Conservation (phyloP, 495 filamentous ascomycete species). For the Corynascus novoguineensis region DNA sequence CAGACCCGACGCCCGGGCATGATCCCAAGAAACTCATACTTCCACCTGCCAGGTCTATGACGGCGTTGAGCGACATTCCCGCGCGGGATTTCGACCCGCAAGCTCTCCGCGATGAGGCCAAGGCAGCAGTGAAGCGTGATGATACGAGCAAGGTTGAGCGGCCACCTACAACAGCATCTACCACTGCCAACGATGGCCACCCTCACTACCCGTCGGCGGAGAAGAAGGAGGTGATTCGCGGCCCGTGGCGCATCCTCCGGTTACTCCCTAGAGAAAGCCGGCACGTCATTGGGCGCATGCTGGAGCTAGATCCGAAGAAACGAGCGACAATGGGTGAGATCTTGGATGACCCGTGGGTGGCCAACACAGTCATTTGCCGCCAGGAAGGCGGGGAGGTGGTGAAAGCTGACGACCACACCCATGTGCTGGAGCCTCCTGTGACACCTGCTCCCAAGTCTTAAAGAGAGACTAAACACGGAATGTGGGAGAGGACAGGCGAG, state of each 20-base stretch:
- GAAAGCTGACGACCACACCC: slow-evolving; percentile 46
- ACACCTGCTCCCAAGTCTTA: slow-evolving; percentile 22
- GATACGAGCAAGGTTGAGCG: slow-evolving; percentile 13
- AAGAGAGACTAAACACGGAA: background rate
- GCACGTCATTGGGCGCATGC: slow-evolving; percentile 86
- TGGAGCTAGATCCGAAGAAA: slow-evolving; percentile 79
- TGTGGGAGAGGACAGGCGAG: background rate
- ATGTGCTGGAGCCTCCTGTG: slow-evolving; percentile 50
- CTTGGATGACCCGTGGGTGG: slow-evolving; percentile 83
- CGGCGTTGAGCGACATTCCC: slow-evolving; percentile 33
- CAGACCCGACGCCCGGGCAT: slow-evolving; percentile 58
- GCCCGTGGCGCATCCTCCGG: slow-evolving; percentile 88
- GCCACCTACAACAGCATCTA: slow-evolving; percentile 5
- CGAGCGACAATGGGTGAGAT: slow-evolving; percentile 82
- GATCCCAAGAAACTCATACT: slow-evolving; percentile 43
- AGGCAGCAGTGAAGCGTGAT: slow-evolving; percentile 11
- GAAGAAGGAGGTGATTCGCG: slow-evolving; percentile 76
- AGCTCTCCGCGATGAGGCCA: slow-evolving; percentile 15
- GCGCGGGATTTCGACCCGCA: slow-evolving; percentile 35
- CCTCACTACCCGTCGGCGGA: slow-evolving; percentile 36
- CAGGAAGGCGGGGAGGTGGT: slow-evolving; percentile 43
- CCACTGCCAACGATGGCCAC: slow-evolving; percentile 11
- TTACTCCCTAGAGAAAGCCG: slow-evolving; percentile 85
- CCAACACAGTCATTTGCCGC: slow-evolving; percentile 55
- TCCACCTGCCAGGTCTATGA: slow-evolving; percentile 34